phyloP scores from a whole-genome alignment of 176 grass and related monocot genomes.

The Musa schizocarpa region DNA sequence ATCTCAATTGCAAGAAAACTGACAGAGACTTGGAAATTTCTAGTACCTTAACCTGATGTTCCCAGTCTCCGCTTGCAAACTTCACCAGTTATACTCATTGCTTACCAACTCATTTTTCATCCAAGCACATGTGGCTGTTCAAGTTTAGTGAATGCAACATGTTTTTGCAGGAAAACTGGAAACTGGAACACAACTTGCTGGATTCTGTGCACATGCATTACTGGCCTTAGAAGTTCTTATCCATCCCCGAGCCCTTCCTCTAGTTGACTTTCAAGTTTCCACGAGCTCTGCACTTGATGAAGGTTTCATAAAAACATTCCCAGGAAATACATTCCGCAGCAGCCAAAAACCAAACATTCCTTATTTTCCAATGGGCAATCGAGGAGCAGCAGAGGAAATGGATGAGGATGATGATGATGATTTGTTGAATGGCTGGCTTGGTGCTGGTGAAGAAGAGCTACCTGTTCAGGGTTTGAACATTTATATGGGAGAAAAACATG shows the following conservation, averaged over 20 bases:
- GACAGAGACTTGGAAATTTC: too few species aligned
- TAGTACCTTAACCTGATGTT: too few species aligned
- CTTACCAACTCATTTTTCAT: neutral
- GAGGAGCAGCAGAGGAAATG: constrained; percentile 19
- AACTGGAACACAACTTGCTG: constrained; percentile 44
- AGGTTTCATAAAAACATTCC: constrained; percentile 12
- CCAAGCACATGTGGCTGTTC: neutral
- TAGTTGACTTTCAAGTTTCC: constrained; percentile 18
- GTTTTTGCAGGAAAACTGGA: constrained; percentile 69
- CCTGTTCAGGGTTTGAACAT: constrained; percentile 15
- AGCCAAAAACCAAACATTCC: constrained; percentile 8
- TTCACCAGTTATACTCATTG: too few species aligned
- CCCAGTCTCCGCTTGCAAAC: too few species aligned
- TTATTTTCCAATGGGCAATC: constrained; percentile 8
- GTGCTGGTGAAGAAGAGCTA: constrained; percentile 34
- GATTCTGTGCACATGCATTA: constrained; percentile 53
- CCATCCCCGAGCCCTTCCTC: constrained; percentile 59
- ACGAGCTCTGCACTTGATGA: constrained; percentile 8
- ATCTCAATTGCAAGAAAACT: too few species aligned
- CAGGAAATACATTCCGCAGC: constrained; percentile 20
- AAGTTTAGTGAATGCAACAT: neutral
- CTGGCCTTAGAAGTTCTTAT: constrained; percentile 75
- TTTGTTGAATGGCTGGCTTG: constrained; percentile 21
- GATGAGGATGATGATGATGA: constrained; percentile 27
- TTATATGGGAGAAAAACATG: constrained; percentile 23